Evolutionary conservation across 179 eudicot genomes (phyloP), one percentile per base, ranked within the genome.

Genomic region (Sideroxylon spinosum): DNA sequence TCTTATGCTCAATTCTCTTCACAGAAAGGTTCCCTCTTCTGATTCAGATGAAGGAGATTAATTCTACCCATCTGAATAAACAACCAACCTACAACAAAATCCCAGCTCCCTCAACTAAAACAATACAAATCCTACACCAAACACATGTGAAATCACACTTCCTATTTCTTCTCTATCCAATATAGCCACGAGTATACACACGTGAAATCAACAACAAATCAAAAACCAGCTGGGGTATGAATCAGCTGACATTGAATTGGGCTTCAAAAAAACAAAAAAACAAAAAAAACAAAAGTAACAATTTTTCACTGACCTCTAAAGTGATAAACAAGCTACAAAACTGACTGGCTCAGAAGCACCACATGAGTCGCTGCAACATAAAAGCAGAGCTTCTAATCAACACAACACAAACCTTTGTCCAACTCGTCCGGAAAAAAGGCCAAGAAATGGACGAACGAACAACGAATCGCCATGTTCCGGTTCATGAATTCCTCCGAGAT

Each of bases 71-170:
- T 23, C 28, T 53, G 12, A 28, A 72, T 13, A 72, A n/a, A 29
- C 7, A 55, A 29, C 62, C 32, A 55, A 52, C 46, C 60, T 9
- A 17, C 63, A 53, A 53, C 62, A 52, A 28, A 71, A 53, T 55
- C 63, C 63, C 25, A 16, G 67, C 75, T 69, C 23, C 67, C 10
- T 46, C 56, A 5, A 19, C 64, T 69, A 8, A 16, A 52, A 70
- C 48, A 74, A 49, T 61, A 59, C 4, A 78, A 37, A 63, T 44
- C 71, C 76, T 62, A 71, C 50, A 67, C 1, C 60, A 63, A 37
- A 60, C 78, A 62, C 17, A 62, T 46, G 20, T 37, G 63, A 75
- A 75, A 2, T 64, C 76, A 73, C 26, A 55, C 71, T 75, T 75
- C 68, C 22, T 37, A 37, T 37, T 37, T 3, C 44, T 37, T 37